Base-by-base conservation (phyloP, 208 protist genomes). In the Trypanosoma mega region DNA sequence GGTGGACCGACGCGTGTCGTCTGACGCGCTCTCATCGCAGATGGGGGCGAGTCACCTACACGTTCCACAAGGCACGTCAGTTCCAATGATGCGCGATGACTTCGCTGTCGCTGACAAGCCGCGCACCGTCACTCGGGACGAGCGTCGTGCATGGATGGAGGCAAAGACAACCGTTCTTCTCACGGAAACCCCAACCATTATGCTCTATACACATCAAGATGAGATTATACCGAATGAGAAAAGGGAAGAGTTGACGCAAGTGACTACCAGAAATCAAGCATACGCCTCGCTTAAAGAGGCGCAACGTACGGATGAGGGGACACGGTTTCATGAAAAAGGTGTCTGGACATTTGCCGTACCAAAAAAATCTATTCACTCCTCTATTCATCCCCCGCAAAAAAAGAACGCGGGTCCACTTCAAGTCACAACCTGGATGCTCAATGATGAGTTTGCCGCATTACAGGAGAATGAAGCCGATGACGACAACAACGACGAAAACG, bases 401-500 rank as follows among this genome's bases (percentile, higher is more conserved):
- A 68, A 69, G 29, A 68, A 92, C 55, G 53, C 75, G 27, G 76
- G 84, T 8, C 68, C 69, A 12, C 65, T 95, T 18, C 78, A 89
- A 69, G 89, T 92, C 34, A 92, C 90, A 36, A 47, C 83, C 50
- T 97, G 89, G 90, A 94, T 96, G 85, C 86, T 96, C 46, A 72
- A 87, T 47, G 88, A 97, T 59, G 73, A 80, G 49, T 94, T 90
- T 45, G 64, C 63, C 3, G 67, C 72, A 11, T 51, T 78, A 49
- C 47, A 63, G 12, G 70, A 66, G 20, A 65, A 81, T n/a, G 77
- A 74, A 29, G 69, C 86, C n/a, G 78, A 80, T 12, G 64, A 63
- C 7, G 75, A 82, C 4, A 72, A 74, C 14, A 74, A 80, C 9
- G 75, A 82, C 4, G 74, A 74, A 16, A 74, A 80, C 9, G 67